These are phyloP conservation scores for Phytophthora sp. DNA, from an alignment of 352 stramenopile species.

Conservation along the genomic window DNA sequence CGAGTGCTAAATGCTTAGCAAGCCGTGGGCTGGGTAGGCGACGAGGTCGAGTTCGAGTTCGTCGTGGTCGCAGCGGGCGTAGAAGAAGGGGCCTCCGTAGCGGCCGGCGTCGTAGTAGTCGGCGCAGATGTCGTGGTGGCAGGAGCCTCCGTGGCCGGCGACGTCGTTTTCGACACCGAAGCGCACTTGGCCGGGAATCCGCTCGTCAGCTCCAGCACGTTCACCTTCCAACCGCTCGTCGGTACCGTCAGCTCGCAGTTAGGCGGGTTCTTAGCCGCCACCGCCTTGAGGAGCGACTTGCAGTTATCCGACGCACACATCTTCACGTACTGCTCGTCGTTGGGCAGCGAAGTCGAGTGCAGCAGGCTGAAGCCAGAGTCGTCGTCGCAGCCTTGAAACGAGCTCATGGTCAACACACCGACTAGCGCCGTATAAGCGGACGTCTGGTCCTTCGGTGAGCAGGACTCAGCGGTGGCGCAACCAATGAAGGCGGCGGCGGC, in stretches of 20 bases:
- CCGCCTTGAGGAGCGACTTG: constrained; percentile 22
- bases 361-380: constrained; percentile 39
- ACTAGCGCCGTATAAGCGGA: too few relatives aligned
- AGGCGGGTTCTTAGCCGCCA: constrained; percentile 26
- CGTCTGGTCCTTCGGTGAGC: constrained; percentile 18
- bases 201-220: constrained; percentile 30
- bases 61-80: constrained; percentile 19
- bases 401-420: too few relatives aligned
- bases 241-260: constrained; percentile 42
- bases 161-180: constrained; percentile 10
- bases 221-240: constrained; percentile 34
- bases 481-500: constrained; percentile 27
- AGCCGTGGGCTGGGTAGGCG: constrained; percentile 3
- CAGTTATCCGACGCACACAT: constrained; percentile 41
- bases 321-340: constrained; percentile 26
- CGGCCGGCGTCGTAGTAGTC: constrained; percentile 3
- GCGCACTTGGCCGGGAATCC: constrained; percentile 29
- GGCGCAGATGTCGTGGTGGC: constrained; percentile 7
- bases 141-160: constrained; percentile 3
- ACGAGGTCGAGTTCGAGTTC: constrained; percentile 22
- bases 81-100: constrained; percentile 9
- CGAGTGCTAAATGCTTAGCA: constrained; percentile 15
- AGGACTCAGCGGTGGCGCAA: constrained; percentile 18
- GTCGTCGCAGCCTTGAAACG: too few relatives aligned
- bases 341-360: constrained; percentile 34